Conservation (phyloP, 768 basidiomycete genomes). For the Auricularia sp. region DNA sequence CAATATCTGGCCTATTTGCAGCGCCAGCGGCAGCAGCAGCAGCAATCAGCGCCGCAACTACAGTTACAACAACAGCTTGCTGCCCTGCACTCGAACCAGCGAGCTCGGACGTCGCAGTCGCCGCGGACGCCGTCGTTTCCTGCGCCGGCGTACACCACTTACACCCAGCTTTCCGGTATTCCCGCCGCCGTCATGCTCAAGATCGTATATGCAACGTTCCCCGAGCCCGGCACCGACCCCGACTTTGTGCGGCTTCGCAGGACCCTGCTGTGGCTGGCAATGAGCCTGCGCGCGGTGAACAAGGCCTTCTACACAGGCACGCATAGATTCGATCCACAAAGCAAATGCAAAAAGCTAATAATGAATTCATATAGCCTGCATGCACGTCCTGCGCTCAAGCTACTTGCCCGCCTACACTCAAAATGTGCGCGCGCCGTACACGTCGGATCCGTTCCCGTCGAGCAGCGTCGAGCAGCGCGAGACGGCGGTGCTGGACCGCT, state of each 20-base stretch:
- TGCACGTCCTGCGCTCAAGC: conserved; percentile 70
- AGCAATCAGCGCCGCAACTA: not conserved
- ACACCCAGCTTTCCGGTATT: conserved; percentile 24
- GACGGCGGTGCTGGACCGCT: conserved; percentile 63
- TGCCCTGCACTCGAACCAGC: not conserved
- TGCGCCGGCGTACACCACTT: not conserved
- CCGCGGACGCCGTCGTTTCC: not conserved
- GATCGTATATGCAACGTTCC: conserved; percentile 58
- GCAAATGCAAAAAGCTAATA: not conserved
- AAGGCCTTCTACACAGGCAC: conserved; percentile 58
- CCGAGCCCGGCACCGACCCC: conserved; percentile 31
- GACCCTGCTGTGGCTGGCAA: conserved; percentile 62
- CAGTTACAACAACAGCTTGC: not conserved
- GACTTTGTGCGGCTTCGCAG: conserved; percentile 47
- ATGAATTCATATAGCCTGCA: conserved; percentile 41
- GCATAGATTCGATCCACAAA: conserved; percentile 9
- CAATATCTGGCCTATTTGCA: not conserved
- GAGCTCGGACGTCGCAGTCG: not conserved
- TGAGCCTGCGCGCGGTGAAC: conserved; percentile 54
- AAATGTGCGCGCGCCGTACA: conserved; percentile 57
- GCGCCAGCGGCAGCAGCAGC: not conserved
- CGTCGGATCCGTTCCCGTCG: conserved; percentile 70
- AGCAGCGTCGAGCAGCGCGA: conserved; percentile 44
- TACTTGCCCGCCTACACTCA: conserved; percentile 59
- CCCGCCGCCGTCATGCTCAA: conserved; percentile 60